phyloP scores from a whole-genome alignment of 75 land plant genomes.

The Chamaecyparis obtusa region DNA sequence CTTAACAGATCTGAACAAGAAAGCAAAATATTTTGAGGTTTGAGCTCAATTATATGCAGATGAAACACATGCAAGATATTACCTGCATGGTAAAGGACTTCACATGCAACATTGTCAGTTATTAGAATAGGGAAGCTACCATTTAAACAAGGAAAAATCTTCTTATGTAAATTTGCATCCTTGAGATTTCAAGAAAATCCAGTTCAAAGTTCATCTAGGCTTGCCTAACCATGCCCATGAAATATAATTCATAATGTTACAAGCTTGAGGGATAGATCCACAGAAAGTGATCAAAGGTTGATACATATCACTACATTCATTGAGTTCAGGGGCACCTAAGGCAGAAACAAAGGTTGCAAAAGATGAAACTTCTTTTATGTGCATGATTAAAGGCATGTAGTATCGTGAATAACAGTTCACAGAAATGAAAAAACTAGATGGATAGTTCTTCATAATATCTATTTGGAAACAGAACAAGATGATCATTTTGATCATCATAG shows the following conservation, averaged over 20 bases:
- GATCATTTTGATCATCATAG: neutral
- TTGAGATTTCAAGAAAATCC: neutral
- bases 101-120: neutral
- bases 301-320: neutral
- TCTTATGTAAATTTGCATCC: neutral
- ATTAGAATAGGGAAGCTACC: neutral
- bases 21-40: neutral
- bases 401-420: neutral
- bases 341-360: neutral
- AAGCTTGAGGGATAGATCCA: neutral
- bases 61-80: neutral
- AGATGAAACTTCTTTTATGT: neutral
- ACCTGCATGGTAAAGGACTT: neutral
- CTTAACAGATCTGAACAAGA: neutral
- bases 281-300: neutral
- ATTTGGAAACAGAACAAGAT: neutral
- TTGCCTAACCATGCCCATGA: neutral
- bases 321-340: neutral
- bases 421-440: neutral
- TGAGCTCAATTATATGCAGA: neutral
- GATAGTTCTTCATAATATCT: neutral
- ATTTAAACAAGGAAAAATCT: neutral
- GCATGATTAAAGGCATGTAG: neutral
- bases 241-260: neutral
- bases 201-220: neutral